Base-by-base conservation (phyloP, 345 rosid species). In the Heritiera fomes region DNA sequence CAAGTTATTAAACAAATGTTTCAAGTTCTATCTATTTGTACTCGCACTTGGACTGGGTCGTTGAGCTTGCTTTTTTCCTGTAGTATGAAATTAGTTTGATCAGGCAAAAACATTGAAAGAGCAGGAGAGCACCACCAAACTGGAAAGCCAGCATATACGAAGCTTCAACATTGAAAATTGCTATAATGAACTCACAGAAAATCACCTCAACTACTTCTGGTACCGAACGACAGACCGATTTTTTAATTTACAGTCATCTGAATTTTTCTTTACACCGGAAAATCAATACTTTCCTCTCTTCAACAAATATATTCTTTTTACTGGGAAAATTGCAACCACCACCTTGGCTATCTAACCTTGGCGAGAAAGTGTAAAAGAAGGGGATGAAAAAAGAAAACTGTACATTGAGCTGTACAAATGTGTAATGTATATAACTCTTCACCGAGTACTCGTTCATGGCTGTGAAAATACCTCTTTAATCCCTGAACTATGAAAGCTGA, bases 401-500 rank as follows among this genome's bases (percentile, higher is more conserved):
- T 87, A 87, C 91, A 89, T 50, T 56, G 59, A 28, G 59, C 87
- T 87, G 80, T 85, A 84, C 85, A 83, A 58, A 76, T 64, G 66
- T 52, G 75, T 73, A 8, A 23, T 23, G 17, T 49, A 75, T 17
- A 58, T 72, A 34, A 28, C 30, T 58, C 69, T 71, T 28, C 6
- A 60, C 63, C 70, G 62, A 65, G 49, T 80, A 55, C 49, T 64
- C 32, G 38, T 40, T 55, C 72, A 12, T 18, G 45, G 40, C 47
- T 62, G 61, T 62, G 61, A 38, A 67, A 77, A 41, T 60, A 41
- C 73, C 60, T 78, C 61, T 56, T 70, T 67, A 34, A 77, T n/a
- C 10, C 53, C 79, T 67, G 55, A 38, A 52, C 79, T 85, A 83
- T 64, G 73, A 76, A 78, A 81, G 71, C 9, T 75, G 68, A 71